Percentiles rank a stretch among this genome's conserved stretches.
These are phyloP conservation scores for Mesembryanthemum crystallinum DNA, from an alignment of 148 eudicot species.

Conservation along the genomic window DNA sequence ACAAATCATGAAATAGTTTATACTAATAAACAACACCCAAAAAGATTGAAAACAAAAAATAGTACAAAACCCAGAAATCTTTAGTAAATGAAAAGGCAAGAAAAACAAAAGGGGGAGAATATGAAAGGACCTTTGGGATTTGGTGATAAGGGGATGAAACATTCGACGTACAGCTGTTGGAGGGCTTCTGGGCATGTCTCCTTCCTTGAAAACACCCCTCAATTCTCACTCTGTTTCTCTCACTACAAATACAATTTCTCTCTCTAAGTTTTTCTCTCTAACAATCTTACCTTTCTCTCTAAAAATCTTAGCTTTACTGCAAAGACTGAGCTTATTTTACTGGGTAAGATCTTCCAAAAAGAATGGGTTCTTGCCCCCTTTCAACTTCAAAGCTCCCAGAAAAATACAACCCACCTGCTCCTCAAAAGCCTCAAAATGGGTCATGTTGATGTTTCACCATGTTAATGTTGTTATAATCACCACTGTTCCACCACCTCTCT, in stretches of 20 bases:
- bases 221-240: constrained; percentile 8
- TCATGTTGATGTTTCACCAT: constrained; percentile 12
- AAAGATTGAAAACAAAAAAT: neutral
- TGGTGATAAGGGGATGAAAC: constrained; percentile 20
- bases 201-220: constrained; percentile 29
- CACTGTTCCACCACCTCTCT: constrained; percentile 22
- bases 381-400: neutral
- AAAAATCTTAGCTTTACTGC: constrained; percentile 30
- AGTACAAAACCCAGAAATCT: constrained; percentile 9
- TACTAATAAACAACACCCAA: neutral
- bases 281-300: constrained; percentile 8
- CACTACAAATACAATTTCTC: too few relatives aligned
- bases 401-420: constrained; percentile 6
- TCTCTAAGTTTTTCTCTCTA: constrained; percentile 18
- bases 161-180: constrained; percentile 26
- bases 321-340: constrained; percentile 18
- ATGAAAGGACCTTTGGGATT: constrained; percentile 6
- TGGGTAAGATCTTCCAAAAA: constrained; percentile 1
- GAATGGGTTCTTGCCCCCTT: constrained; percentile 5
- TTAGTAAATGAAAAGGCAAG: neutral
- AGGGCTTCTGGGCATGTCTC: constrained; percentile 31
- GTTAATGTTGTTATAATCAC: constrained; percentile 16
- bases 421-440: constrained; percentile 19
- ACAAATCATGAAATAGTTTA: neutral
- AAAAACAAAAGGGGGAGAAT: neutral